Percentiles rank a stretch among this genome's conserved stretches.
Evolutionary conservation across 805 yeast genomes (phyloP).

Genomic region (Danielozyma ontarioensis): DNA sequence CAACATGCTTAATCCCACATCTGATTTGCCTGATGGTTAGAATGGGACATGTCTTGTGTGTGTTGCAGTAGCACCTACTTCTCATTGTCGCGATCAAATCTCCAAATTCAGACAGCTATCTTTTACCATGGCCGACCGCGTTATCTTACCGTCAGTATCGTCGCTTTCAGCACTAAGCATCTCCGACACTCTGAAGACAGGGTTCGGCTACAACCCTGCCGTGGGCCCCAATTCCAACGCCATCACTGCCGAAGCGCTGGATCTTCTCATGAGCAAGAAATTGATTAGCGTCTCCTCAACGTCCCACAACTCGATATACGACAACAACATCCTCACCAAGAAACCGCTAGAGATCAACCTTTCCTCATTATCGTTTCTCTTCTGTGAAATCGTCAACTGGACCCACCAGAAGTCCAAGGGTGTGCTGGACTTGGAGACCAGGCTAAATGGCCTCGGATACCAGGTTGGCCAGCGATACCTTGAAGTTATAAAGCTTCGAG

Average conservation of each 20-base stretch:
- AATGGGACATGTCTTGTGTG: too few relatives aligned
- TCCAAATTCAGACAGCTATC: too few relatives aligned
- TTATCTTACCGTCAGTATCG: slow-evolving; percentile 13
- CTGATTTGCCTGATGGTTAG: too few relatives aligned
- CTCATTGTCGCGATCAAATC: too few relatives aligned
- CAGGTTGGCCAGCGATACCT: slow-evolving; percentile 67
- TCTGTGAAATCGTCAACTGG: slow-evolving; percentile 66
- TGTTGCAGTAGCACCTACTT: too few relatives aligned
- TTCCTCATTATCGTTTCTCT: slow-evolving; percentile 63
- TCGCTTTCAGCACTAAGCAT: slow-evolving; percentile 12
- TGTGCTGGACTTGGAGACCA: slow-evolving; percentile 51
- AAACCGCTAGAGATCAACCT: slow-evolving; percentile 63
- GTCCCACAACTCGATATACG: slow-evolving; percentile 50
- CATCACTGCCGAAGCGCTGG: slow-evolving; percentile 34
- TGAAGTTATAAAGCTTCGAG: slow-evolving; percentile 65
- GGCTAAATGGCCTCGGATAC: slow-evolving; percentile 71
- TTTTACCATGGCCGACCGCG: slow-evolving; percentile 9
- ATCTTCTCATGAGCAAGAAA: slow-evolving; percentile 27
- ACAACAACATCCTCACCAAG: slow-evolving; percentile 57
- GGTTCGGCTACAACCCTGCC: slow-evolving; percentile 42
- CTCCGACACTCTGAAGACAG: slow-evolving; percentile 12
- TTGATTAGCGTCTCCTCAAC: slow-evolving; percentile 27
- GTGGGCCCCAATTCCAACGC: slow-evolving; percentile 37
- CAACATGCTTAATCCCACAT: too few relatives aligned
- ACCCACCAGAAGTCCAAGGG: slow-evolving; percentile 58